A percentile compares a stretch with the other conserved stretches of the same genome.
Evolutionary conservation across 2,329 filamentous ascomycete genomes (phyloP).

Genomic region (Chrysosporium queenslandicum): DNA sequence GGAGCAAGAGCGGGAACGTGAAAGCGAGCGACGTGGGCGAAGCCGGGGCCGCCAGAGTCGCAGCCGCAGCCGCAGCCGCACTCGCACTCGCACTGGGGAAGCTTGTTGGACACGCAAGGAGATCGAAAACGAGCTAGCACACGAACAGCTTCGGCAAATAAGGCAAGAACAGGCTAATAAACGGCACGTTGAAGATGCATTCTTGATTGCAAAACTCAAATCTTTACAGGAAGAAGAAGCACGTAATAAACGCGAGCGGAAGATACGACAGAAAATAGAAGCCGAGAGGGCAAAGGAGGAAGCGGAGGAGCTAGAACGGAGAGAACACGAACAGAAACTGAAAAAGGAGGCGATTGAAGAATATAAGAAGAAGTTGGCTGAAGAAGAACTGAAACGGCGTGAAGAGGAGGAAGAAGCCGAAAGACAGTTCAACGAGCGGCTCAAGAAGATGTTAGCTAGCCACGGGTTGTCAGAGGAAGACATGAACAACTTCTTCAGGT

Average conservation of each 20-base stretch:
- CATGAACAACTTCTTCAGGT: constrained; percentile 40
- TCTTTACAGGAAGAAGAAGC: constrained; percentile 24
- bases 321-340: constrained; percentile 30
- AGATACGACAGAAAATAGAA: constrained; percentile 30
- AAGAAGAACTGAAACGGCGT: constrained; percentile 40
- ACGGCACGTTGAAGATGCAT: constrained; percentile 18
- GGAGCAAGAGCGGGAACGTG: background rate
- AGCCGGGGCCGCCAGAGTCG: background rate
- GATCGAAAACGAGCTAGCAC: constrained; percentile 26
- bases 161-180: constrained; percentile 22
- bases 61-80: background rate
- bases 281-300: constrained; percentile 24
- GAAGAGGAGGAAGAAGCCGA: constrained; percentile 44
- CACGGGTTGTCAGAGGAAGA: constrained; percentile 33
- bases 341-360: constrained; percentile 44
- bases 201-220: constrained; percentile 22
- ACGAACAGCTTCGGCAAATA: constrained; percentile 26
- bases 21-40: constrained; percentile 2
- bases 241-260: constrained; percentile 42
- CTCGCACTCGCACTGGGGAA: background rate
- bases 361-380: constrained; percentile 43
- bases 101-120: constrained; percentile 15
- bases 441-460: constrained; percentile 31
- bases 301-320: constrained; percentile 29
- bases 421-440: constrained; percentile 39